phyloP scores from a whole-genome alignment of 2,329 filamentous ascomycete species.

The Knoxdaviesia capensis region DNA sequence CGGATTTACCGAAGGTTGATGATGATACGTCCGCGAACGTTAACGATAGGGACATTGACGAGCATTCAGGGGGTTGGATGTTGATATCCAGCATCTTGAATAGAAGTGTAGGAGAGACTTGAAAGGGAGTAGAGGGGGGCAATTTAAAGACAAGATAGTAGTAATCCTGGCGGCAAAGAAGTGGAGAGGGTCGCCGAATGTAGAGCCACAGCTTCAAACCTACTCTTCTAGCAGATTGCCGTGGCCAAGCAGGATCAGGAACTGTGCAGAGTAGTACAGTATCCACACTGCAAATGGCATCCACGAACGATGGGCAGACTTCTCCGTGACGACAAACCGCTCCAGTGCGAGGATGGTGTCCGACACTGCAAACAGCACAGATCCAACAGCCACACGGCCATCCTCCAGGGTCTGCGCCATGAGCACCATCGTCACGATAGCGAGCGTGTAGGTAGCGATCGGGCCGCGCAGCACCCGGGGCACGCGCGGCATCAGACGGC shows the following conservation, averaged over 20 bases:
- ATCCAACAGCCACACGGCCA: conserved; percentile 9
- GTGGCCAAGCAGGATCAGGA: conserved; percentile 11
- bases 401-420: conserved; percentile 11
- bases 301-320: conserved; percentile 9
- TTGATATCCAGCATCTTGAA: too few species aligned
- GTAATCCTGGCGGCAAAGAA: too few species aligned
- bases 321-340: conserved; percentile 11
- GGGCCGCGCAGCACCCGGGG: conserved; percentile 9
- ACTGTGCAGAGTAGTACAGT: conserved; percentile 15
- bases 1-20: too few species aligned
- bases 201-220: too few species aligned
- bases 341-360: conserved; percentile 14
- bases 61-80: too few species aligned
- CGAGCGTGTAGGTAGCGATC: conserved; percentile 12
- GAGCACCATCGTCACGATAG: conserved; percentile 13
- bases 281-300: conserved; percentile 16
- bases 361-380: conserved; percentile 13
- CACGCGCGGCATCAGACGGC: conserved; percentile 10
- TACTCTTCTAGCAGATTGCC: too few species aligned
- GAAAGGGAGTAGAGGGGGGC: too few species aligned
- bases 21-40: too few species aligned
- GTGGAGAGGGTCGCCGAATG: too few species aligned
- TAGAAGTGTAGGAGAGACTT: too few species aligned
- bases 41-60: too few species aligned
- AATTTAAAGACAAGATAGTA: too few species aligned